Evolutionary conservation across 768 basidiomycete genomes (phyloP).

Genomic region (Agrocybe praecox): DNA sequence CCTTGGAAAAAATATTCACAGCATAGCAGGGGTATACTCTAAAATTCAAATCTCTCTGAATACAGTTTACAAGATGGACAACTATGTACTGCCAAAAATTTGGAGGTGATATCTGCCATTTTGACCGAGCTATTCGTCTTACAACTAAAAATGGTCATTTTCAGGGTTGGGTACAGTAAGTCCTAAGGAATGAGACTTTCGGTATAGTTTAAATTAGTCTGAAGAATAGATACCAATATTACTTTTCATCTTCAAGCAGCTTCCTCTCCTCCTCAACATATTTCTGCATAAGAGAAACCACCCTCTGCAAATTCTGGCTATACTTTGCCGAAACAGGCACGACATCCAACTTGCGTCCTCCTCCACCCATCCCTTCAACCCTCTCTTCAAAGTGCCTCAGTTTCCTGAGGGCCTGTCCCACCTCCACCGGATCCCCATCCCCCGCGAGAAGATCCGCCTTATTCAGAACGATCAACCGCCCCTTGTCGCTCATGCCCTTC

Average conservation of each 20-base stretch:
- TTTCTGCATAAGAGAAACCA: constrained; percentile 66
- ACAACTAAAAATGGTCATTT: too few relatives aligned
- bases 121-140: too few relatives aligned
- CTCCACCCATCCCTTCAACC: constrained; percentile 49
- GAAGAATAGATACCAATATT: too few relatives aligned
- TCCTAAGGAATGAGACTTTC: too few relatives aligned
- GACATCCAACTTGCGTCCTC: constrained; percentile 55
- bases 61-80: too few relatives aligned
- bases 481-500: constrained; percentile 74
- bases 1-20: too few relatives aligned
- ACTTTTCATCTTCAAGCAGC: constrained; percentile 16
- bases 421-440: constrained; percentile 45
- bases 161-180: too few relatives aligned
- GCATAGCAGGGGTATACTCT: too few relatives aligned
- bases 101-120: too few relatives aligned
- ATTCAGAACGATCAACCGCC: constrained; percentile 87
- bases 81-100: too few relatives aligned
- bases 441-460: constrained; percentile 87
- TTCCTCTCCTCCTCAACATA: constrained; percentile 54
- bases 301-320: constrained; percentile 74
- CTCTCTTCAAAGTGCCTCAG: constrained; percentile 57
- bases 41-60: too few relatives aligned
- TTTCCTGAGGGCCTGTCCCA: constrained; percentile 59
- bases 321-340: constrained; percentile 87
- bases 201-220: too few relatives aligned